A percentile compares a stretch with the other conserved stretches of the same genome.
Conservation (phyloP, 208 protist species). For the Naegleria lovaniensis region DNA sequence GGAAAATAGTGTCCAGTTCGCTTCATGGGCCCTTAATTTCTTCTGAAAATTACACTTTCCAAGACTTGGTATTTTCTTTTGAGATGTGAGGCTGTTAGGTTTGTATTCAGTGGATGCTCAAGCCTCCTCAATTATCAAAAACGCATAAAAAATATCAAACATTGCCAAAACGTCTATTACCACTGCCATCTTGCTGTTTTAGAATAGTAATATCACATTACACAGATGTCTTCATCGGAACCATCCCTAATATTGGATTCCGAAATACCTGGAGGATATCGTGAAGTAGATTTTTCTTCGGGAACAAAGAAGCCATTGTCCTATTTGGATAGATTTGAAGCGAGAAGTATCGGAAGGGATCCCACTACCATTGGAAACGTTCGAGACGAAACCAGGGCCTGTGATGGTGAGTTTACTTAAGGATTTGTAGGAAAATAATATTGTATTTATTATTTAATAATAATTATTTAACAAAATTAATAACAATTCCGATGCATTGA, state of each 20-base stretch:
- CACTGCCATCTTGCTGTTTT: no score
- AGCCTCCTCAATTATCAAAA: no score
- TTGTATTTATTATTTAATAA: no score
- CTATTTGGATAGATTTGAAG: not conserved
- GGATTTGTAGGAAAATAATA: no score
- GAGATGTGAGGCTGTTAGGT: no score
- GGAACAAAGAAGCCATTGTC: not conserved
- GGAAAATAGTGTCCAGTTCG: not conserved
- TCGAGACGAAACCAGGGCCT: not conserved
- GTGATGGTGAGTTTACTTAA: not conserved
- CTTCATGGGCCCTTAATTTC: not conserved
- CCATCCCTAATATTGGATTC: not conserved
- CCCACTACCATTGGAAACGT: not conserved
- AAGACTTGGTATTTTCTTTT: not conserved
- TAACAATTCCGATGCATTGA: no score
- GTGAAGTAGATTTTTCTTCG: not conserved
- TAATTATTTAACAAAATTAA: no score
- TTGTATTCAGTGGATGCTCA: no score
- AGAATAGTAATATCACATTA: no score
- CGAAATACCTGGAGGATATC: not conserved
- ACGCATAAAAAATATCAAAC: no score
- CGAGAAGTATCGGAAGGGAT: not conserved
- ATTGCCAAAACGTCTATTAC: no score
- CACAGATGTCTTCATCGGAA: no score
- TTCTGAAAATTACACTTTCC: not conserved